Conservation (phyloP, 2,329 filamentous ascomycete species). For the Emergomyces pasteurianus region DNA sequence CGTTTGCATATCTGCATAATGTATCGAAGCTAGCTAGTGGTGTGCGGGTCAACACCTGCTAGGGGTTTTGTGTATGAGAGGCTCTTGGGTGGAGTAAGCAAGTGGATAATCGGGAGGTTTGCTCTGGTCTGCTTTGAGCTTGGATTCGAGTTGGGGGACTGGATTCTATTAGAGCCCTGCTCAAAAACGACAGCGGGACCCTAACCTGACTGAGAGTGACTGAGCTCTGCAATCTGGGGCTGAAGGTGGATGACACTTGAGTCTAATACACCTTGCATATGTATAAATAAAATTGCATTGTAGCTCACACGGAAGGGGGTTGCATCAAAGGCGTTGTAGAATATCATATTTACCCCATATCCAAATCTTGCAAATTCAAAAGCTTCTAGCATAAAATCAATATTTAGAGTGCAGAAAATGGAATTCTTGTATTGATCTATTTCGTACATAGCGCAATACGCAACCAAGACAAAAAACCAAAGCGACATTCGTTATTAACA, state of each 20-base stretch:
- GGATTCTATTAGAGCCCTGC: constrained; percentile 62
- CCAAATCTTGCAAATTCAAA: not conserved
- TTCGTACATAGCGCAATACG: not conserved
- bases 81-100: constrained; percentile 60
- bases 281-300: not conserved
- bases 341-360: not conserved
- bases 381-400: not conserved
- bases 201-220: constrained; percentile 37
- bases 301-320: not conserved
- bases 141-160: constrained; percentile 54
- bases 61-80: constrained; percentile 66
- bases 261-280: not conserved
- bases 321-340: not conserved
- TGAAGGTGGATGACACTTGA: not conserved
- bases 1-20: constrained; percentile 47
- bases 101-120: constrained; percentile 58
- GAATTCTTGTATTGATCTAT: not conserved
- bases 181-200: constrained; percentile 46
- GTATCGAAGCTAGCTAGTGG: constrained; percentile 60
- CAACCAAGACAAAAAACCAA: not conserved
- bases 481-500: not conserved
- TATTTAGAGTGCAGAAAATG: not conserved
- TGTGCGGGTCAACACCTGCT: constrained; percentile 43
- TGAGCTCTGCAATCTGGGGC: constrained; percentile 15
- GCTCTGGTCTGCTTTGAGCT: too few species aligned